Evolutionary conservation across 192 early-diverging fungal genomes (phyloP).

Genomic region (Coemansia sp.): DNA sequence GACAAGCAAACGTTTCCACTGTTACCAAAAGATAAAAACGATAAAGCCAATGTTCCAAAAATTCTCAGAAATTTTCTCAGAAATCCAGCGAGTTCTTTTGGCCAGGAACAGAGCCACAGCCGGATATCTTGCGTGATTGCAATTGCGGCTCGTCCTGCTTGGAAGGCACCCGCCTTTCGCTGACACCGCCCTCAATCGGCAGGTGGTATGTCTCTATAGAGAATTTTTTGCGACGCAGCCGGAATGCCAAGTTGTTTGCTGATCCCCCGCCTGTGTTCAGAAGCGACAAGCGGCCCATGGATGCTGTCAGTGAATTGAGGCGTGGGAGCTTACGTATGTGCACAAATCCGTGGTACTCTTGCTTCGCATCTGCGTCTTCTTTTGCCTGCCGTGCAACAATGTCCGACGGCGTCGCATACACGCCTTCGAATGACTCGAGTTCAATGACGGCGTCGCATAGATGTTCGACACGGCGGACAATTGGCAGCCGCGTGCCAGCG

Average conservation of each 20-base stretch:
- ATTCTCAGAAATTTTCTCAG: too few species aligned
- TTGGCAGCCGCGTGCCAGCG: constrained; percentile 32
- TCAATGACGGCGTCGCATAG: constrained; percentile 83
- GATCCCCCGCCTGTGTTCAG: constrained; percentile 57
- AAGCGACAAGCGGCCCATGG: constrained; percentile 68
- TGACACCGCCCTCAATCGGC: constrained; percentile 89
- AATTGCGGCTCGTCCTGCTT: constrained; percentile 20
- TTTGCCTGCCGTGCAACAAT: constrained; percentile 58
- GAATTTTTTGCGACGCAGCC: constrained; percentile 86
- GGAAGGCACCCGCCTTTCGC: constrained; percentile 57
- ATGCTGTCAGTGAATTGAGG: constrained; percentile 71
- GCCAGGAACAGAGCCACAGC: constrained; percentile 52
- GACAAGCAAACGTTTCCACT: too few species aligned
- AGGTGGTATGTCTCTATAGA: constrained; percentile 88
- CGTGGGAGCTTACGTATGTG: constrained; percentile 81
- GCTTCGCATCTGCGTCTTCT: constrained; percentile 54
- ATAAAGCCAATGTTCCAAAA: too few species aligned
- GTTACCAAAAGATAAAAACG: too few species aligned
- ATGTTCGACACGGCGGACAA: constrained; percentile 73
- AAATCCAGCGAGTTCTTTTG: too few species aligned
- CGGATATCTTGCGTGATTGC: constrained; percentile 12
- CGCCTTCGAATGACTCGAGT: constrained; percentile 92
- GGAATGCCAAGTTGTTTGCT: constrained; percentile 81
- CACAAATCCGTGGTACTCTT: constrained; percentile 86
- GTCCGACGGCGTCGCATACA: constrained; percentile 27